Percentiles rank a stretch among this genome's conserved stretches.
Evolutionary conservation across 305 asterid species (phyloP).

Genomic region (Fraxinus nigra): DNA sequence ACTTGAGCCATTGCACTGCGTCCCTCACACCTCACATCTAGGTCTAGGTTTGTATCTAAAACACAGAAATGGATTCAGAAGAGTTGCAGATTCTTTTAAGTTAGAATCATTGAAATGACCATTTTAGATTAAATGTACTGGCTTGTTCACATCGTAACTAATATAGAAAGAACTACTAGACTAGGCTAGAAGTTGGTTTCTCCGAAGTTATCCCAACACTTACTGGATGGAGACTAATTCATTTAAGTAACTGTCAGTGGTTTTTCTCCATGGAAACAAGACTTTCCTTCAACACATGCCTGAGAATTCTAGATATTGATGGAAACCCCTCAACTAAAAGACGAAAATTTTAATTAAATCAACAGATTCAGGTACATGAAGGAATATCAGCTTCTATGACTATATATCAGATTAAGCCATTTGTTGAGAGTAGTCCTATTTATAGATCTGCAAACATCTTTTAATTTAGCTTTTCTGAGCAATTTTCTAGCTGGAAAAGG

Average conservation of each 20-base stretch:
- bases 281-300: background rate
- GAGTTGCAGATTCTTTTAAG: background rate
- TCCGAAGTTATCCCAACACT: background rate
- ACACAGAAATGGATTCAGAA: background rate
- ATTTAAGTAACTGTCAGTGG: background rate
- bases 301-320: background rate
- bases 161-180: background rate
- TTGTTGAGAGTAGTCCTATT: background rate
- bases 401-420: background rate
- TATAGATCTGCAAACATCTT: background rate
- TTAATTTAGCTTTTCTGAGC: background rate
- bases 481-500: slow-evolving; percentile 6
- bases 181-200: background rate
- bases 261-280: background rate
- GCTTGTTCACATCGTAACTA: background rate
- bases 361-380: background rate
- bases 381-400: background rate
- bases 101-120: background rate
- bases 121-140: background rate
- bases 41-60: background rate
- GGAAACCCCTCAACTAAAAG: background rate
- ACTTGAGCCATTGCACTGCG: background rate
- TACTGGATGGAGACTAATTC: background rate
- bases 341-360: background rate
- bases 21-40: background rate